phyloP scores from a whole-genome alignment of 2,329 filamentous ascomycete species.

The Periglandula ipomoeae region DNA sequence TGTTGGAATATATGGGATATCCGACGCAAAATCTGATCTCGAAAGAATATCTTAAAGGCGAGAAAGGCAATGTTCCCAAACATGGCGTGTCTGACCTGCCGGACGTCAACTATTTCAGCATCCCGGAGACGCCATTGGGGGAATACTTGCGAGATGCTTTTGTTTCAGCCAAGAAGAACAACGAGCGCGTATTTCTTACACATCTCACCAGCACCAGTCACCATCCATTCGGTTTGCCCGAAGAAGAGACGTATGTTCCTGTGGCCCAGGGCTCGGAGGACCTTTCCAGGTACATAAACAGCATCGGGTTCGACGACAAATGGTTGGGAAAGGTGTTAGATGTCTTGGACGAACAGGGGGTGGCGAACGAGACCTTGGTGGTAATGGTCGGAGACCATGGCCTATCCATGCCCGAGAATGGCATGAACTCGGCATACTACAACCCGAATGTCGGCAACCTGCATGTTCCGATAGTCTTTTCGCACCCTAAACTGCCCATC shows the following conservation, averaged over 20 bases:
- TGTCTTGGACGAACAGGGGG: conserved; percentile 21
- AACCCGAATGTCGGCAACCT: conserved; percentile 24
- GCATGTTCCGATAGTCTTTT: conserved; percentile 23
- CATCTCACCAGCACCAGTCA: conserved; percentile 25
- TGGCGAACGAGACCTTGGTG: conserved; percentile 25
- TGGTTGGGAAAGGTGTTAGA: conserved; percentile 23
- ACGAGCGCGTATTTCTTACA: conserved; percentile 22
- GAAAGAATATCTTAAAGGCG: conserved; percentile 21
- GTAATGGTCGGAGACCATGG: conserved; percentile 27
- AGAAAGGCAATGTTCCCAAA: conserved; percentile 13
- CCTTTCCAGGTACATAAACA: conserved; percentile 22
- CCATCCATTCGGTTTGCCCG: conserved; percentile 21
- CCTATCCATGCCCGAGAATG: conserved; percentile 23
- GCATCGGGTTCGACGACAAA: conserved; percentile 20
- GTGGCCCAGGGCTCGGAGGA: conserved; percentile 13
- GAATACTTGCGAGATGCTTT: conserved; percentile 22
- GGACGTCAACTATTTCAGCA: conserved; percentile 25
- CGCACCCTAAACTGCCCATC: conserved; percentile 22
- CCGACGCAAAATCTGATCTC: conserved; percentile 15
- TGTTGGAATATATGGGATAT: conserved; percentile 22
- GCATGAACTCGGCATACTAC: conserved; percentile 20
- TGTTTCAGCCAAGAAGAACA: conserved; percentile 14
- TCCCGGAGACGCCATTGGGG: conserved; percentile 19
- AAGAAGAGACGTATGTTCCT: conserved; percentile 15
- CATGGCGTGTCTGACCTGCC: conserved; percentile 14